phyloP scores from a whole-genome alignment of 371 early-diverging fungal species.

The Syncephalastrum monosporum region DNA sequence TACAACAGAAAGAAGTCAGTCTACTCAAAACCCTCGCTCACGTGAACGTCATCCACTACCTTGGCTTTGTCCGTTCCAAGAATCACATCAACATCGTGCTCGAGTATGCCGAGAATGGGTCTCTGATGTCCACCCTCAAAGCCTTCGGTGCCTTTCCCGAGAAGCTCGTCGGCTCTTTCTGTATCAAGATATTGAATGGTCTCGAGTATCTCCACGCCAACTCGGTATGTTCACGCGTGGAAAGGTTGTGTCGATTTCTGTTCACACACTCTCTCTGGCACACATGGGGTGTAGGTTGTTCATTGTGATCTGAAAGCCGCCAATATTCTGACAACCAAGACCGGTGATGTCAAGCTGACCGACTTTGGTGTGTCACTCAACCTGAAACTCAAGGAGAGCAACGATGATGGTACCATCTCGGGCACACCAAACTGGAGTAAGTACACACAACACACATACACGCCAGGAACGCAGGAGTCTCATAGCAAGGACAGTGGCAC shows the following conservation, averaged over 20 bases:
- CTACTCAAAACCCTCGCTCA: constrained; percentile 73
- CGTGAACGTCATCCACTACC: constrained; percentile 84
- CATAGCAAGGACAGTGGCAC: constrained; percentile 75
- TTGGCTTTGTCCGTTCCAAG: constrained; percentile 77
- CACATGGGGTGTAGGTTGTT: constrained; percentile 50
- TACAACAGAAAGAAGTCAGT: constrained; percentile 64
- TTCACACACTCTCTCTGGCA: constrained; percentile 9
- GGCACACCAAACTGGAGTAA: constrained; percentile 97
- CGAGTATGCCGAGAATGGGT: constrained; percentile 97
- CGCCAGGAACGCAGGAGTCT: background rate
- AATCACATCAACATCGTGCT: constrained; percentile 80
- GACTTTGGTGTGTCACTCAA: constrained; percentile 95
- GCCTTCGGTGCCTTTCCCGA: constrained; percentile 94
- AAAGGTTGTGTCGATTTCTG: background rate
- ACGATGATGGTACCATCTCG: constrained; percentile 66
- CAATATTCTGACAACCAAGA: constrained; percentile 93
- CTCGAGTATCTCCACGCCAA: constrained; percentile 91
- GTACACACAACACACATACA: constrained; percentile 12
- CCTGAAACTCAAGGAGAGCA: constrained; percentile 59
- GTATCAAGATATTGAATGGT: constrained; percentile 86
- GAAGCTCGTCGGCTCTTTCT: constrained; percentile 88
- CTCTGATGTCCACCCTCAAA: constrained; percentile 82
- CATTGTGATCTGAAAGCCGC: constrained; percentile 98
- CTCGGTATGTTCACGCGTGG: constrained; percentile 23
- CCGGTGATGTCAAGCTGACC: constrained; percentile 92